Evolutionary conservation across 2,329 filamentous ascomycete species (phyloP).

Genomic region (Fusarium pininemorale): DNA sequence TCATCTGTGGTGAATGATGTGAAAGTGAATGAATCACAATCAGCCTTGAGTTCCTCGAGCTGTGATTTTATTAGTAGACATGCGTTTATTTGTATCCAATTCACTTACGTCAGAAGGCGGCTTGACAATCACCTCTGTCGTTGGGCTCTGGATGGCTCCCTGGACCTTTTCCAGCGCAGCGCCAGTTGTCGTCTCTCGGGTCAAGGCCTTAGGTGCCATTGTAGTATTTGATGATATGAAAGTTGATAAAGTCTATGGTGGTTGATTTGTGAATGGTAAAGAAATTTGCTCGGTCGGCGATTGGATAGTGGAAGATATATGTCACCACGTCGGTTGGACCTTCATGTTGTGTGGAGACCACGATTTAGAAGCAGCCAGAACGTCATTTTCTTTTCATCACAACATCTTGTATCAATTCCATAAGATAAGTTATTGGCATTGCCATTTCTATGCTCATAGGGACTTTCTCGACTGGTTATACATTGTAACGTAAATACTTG

Average conservation of each 20-base stretch:
- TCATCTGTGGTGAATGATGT: conserved; percentile 69
- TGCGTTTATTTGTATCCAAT: neutral
- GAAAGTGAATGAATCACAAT: conserved; percentile 56
- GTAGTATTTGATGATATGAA: neutral
- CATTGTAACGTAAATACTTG: neutral
- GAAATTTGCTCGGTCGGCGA: neutral
- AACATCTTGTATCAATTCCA: neutral
- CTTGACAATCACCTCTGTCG: conserved; percentile 19
- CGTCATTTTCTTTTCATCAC: neutral
- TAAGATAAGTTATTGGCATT: neutral
- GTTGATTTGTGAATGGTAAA: neutral
- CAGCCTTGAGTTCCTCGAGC: conserved; percentile 45
- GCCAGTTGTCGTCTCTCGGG: conserved; percentile 14
- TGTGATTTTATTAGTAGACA: conserved; percentile 15
- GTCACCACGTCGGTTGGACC: conserved; percentile 26
- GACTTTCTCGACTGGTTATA: too few species aligned
- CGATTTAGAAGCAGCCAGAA: conserved; percentile 1
- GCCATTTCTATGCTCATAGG: too few species aligned
- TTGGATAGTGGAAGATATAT: neutral
- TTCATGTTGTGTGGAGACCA: conserved; percentile 17
- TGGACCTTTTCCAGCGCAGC: conserved; percentile 35
- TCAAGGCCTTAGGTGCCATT: conserved; percentile 32
- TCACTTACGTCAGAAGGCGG: conserved; percentile 36
- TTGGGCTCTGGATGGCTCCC: conserved; percentile 26
- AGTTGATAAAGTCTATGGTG: neutral